A percentile compares a stretch with the other conserved stretches of the same genome.
Conservation (phyloP, 306 rosid species). For the Inga oerstediana region DNA sequence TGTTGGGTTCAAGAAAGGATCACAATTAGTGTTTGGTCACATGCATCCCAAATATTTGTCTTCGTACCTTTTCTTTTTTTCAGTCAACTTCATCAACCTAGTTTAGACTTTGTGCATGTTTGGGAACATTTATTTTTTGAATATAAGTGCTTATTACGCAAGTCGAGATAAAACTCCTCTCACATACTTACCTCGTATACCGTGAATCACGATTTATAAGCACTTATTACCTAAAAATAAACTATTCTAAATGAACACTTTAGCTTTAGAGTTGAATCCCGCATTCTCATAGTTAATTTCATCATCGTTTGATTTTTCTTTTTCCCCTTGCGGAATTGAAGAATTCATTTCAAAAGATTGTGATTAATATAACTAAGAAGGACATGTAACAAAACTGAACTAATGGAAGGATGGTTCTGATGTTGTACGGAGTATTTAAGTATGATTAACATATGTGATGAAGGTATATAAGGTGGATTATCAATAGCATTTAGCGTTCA, state of each 20-base stretch:
- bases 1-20: conserved; percentile 18
- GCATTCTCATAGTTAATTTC: neutral
- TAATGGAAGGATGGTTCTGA: neutral
- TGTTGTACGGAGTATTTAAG: no score
- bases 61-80: neutral
- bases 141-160: no score
- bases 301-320: neutral
- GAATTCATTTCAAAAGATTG: neutral
- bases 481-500: neutral
- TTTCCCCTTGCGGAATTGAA: neutral
- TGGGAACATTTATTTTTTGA: no score
- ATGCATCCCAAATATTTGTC: conserved; percentile 8
- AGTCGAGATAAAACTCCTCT: no score
- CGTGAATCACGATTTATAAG: no score
- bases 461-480: neutral
- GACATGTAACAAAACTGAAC: neutral
- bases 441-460: neutral
- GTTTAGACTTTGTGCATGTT: no score
- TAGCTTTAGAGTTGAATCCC: neutral
- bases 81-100: neutral
- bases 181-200: no score
- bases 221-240: no score
- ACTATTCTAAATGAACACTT: no score
- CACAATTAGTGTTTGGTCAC: conserved; percentile 25
- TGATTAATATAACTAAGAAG: neutral